Percentiles rank a stretch among this genome's conserved stretches.
phyloP scores from a whole-genome alignment of 2,329 filamentous ascomycete species.

The Ophiostoma pallidulum region DNA sequence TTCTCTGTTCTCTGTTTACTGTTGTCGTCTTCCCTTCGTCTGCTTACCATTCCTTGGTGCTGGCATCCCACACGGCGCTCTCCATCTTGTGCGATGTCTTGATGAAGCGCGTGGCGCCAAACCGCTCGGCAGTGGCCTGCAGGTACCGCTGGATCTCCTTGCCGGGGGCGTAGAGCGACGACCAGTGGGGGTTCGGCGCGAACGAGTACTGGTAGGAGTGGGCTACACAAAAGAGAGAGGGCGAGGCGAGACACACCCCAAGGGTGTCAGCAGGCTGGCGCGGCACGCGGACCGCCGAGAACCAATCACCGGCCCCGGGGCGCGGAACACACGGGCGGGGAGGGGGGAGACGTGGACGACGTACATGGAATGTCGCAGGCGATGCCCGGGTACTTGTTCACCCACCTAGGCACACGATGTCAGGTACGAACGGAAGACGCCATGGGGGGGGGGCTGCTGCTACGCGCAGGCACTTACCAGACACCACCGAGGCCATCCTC shows the following conservation, averaged over 20 bases:
- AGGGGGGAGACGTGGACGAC: no score
- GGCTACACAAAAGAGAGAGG: no score
- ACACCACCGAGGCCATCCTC: constrained; percentile 26
- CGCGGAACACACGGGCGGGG: no score
- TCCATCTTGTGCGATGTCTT: constrained; percentile 33
- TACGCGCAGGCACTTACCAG: constrained; percentile 20
- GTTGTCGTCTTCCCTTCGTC: no score
- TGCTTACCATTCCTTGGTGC: constrained; percentile 32
- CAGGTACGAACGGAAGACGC: no score
- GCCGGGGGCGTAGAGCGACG: constrained; percentile 38
- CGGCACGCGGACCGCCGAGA: no score
- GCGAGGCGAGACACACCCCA: no score
- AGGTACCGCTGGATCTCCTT: constrained; percentile 42
- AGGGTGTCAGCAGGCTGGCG: no score
- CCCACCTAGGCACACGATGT: no score
- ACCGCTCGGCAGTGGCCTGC: constrained; percentile 35
- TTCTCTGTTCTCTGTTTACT: no score
- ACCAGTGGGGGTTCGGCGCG: constrained; percentile 46
- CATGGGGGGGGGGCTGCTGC: no score
- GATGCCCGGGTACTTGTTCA: constrained; percentile 27
- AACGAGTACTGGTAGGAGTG: constrained; percentile 49
- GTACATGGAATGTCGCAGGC: constrained; percentile 30
- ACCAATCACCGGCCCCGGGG: no score
- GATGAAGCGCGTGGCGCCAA: constrained; percentile 37
- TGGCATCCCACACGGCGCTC: constrained; percentile 32